Evolutionary conservation across 345 rosid species (phyloP).

Genomic region (Aethionema arabicum): DNA sequence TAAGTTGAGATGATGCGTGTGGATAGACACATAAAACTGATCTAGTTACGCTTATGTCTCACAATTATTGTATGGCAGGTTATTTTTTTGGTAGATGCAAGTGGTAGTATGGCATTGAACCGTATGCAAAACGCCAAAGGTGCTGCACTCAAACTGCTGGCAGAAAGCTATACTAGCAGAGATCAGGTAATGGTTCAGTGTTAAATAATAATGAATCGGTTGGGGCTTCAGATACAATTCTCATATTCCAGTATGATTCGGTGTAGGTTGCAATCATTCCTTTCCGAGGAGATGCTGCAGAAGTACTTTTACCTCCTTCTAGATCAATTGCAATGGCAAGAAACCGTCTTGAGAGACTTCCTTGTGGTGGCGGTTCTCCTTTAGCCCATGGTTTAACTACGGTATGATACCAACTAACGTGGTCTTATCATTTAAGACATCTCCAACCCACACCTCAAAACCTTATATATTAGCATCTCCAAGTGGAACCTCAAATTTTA

Average conservation of each 20-base stretch:
- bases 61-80: slow-evolving; percentile 55
- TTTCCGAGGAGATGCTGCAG: slow-evolving; percentile 94
- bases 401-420: slow-evolving; percentile 38
- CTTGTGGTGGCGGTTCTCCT: slow-evolving; percentile 99
- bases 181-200: slow-evolving; percentile 65
- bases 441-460: too few relatives aligned
- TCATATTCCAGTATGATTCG: slow-evolving; percentile 28
- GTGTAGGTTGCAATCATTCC: slow-evolving; percentile 87
- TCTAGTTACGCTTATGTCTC: slow-evolving; percentile 13
- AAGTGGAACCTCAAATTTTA: too few relatives aligned
- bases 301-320: slow-evolving; percentile 94
- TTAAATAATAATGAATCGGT: slow-evolving; percentile 4
- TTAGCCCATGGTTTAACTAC: slow-evolving; percentile 95
- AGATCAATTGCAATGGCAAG: slow-evolving; percentile 99
- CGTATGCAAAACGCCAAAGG: slow-evolving; percentile 99
- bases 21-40: not conserved
- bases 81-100: slow-evolving; percentile 94
- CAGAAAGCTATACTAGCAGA: slow-evolving; percentile 98
- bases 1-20: not conserved
- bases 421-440: not conserved
- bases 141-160: slow-evolving; percentile 87
- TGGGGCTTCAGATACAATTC: not conserved
- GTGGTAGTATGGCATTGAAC: slow-evolving; percentile 99
- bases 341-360: slow-evolving; percentile 94
- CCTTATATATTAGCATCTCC: too few relatives aligned